Base-by-base conservation (phyloP, 2,329 filamentous ascomycete genomes). In the Hypoxylon rubiginosum region DNA sequence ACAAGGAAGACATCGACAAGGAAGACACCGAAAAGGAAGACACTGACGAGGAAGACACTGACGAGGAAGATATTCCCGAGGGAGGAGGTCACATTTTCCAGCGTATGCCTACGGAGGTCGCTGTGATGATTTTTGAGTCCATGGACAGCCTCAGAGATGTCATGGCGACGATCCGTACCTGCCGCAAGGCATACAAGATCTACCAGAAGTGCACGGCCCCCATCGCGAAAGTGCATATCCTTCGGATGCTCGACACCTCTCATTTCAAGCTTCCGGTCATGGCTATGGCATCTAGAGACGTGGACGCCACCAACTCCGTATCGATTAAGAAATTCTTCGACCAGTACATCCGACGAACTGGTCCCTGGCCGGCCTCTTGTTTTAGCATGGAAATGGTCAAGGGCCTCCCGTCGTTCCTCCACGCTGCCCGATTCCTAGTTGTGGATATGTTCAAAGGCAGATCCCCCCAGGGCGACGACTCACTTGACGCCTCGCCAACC, bases 281-380 rank as follows among this genome's bases (percentile, higher is more conserved):
- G 58, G 58, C 58, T 15, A n/a, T 34, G 5, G 51, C 49, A 10
- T 61, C 58, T 13, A 51, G 32, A 7, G 45, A 50, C 11, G 58
- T 61, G 3, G 34, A 61, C 17, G 51, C 58, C 10, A 13, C 28
- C n/a, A 34, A 55, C 9, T n/a, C 3, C 9, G 3, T 5, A 4
- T 49, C 50, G 1, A 17, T 55, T 2, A 24, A 50, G 32, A 21
- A 11, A 4, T 62, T 61, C 51, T 50, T 50, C 26, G 1, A 10
- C 4, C 11, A 7, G 6, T 50, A 50, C n/a, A 3, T 50, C 46
- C 17, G 46, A 26, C 2, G 19, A 13, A 17, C 4, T 5, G 26
- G 5, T 26, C 24, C 26, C 2, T 50, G 46, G 46, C 26, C 26
- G 24, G n/a, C 15, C 6, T 6, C 24, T 24, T 32, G 15, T 19